Conservation (phyloP, 176 grass and related monocot genomes). For the Pontederia crassipes region DNA sequence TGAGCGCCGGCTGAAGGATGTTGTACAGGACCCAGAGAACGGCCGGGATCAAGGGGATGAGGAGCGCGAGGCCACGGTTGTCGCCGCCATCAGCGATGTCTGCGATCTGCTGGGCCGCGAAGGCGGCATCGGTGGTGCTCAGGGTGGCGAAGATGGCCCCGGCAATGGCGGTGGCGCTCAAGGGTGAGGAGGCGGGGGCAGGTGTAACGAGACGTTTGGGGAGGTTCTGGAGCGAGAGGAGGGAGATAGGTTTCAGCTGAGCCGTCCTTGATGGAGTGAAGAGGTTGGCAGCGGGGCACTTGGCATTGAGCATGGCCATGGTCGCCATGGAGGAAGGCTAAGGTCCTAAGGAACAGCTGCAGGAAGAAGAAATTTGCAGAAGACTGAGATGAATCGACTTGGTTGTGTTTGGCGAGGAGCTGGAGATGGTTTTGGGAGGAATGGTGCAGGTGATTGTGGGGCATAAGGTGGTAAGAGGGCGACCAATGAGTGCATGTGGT, state of each 20-base stretch:
- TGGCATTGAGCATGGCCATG: conserved; percentile 7
- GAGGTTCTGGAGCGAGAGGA: conserved; percentile 2
- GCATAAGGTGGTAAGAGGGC: too few relatives aligned
- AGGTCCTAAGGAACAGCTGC: neutral
- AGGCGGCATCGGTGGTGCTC: neutral
- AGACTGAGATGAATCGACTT: too few relatives aligned
- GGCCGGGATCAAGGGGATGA: neutral
- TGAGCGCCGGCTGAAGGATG: neutral
- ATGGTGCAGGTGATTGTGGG: too few relatives aligned
- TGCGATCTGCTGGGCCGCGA: neutral
- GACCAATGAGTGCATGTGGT: too few relatives aligned
- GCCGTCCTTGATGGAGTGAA: neutral
- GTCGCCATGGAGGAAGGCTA: neutral
- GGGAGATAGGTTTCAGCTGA: neutral
- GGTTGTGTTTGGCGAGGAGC: too few relatives aligned
- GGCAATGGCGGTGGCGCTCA: neutral
- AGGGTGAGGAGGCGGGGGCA: neutral
- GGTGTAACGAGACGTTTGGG: neutral
- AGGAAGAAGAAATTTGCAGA: neutral
- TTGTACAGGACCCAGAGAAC: neutral
- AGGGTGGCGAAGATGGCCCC: neutral
- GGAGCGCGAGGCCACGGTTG: conserved; percentile 1
- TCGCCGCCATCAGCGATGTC: neutral
- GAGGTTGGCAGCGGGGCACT: neutral
- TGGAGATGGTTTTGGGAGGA: too few relatives aligned